Percentiles rank a stretch among this genome's conserved stretches.
phyloP scores from a whole-genome alignment of 2,329 filamentous ascomycete species.

The Pseudogymnoascus sp. region DNA sequence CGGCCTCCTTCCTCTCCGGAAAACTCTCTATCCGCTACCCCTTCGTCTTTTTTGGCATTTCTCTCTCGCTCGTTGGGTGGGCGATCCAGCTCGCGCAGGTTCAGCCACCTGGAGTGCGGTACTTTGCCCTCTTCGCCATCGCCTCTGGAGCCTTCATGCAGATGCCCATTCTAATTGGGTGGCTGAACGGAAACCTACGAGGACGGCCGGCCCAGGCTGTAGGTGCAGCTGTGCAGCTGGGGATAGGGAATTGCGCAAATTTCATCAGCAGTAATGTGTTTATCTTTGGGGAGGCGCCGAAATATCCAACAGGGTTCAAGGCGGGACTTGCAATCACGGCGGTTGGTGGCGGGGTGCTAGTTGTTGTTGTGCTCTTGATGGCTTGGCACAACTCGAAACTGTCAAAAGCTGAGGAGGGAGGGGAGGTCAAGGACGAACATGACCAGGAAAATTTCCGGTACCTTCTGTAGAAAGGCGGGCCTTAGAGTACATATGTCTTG shows the following conservation, averaged over 20 bases:
- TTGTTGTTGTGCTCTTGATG: slow-evolving; percentile 13
- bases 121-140: slow-evolving; percentile 33
- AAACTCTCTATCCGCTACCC: slow-evolving; percentile 30
- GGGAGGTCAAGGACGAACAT: background rate
- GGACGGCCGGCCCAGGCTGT: slow-evolving; percentile 36
- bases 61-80: slow-evolving; percentile 30
- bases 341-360: slow-evolving; percentile 10
- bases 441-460: slow-evolving; percentile 3
- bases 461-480: background rate
- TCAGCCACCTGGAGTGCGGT: slow-evolving; percentile 24
- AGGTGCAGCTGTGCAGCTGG: slow-evolving; percentile 36
- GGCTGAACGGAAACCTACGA: slow-evolving; percentile 35
- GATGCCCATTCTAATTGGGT: slow-evolving; percentile 30
- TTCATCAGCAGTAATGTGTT: slow-evolving; percentile 38
- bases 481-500: background rate
- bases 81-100: slow-evolving; percentile 8
- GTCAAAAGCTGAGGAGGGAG: slow-evolving; percentile 13
- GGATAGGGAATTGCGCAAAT: slow-evolving; percentile 40
- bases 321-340: slow-evolving; percentile 30
- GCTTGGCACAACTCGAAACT: slow-evolving; percentile 14
- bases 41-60: slow-evolving; percentile 32
- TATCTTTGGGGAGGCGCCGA: slow-evolving; percentile 32
- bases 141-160: slow-evolving; percentile 29
- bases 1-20: slow-evolving; percentile 27
- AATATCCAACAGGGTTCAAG: slow-evolving; percentile 34